Conservation (phyloP, 148 eudicot species). For the Rhododendron molle region DNA sequence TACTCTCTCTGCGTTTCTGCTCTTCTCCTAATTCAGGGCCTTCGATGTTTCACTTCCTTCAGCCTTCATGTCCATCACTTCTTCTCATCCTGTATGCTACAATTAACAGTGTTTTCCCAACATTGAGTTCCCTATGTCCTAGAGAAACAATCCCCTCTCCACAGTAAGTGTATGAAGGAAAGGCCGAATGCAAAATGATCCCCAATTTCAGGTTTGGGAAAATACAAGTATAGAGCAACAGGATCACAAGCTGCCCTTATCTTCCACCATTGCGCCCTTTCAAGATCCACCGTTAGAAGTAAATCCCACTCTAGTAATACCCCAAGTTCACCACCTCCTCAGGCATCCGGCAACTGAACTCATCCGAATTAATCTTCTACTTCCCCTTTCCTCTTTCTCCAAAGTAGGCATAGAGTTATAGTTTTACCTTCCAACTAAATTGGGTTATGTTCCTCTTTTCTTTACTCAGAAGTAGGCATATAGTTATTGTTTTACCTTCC, state of each 20-base stretch:
- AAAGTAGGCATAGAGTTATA: not conserved
- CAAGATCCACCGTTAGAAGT: not conserved
- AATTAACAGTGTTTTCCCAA: not conserved
- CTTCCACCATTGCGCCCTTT: not conserved
- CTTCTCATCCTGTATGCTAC: not conserved
- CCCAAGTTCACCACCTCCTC: not conserved
- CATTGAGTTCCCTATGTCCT: not conserved
- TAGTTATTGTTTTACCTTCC: not conserved
- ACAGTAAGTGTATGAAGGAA: not conserved
- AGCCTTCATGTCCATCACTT: not conserved
- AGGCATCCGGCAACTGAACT: not conserved
- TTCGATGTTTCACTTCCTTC: not conserved
- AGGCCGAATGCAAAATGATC: not conserved
- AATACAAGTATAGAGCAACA: not conserved
- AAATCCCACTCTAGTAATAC: not conserved
- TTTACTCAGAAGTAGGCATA: not conserved
- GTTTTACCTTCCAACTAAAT: not conserved
- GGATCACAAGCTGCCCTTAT: not conserved
- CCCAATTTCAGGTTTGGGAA: not conserved
- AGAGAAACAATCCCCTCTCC: not conserved
- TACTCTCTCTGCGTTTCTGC: not conserved
- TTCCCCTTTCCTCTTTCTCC: not conserved
- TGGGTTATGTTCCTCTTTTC: not conserved
- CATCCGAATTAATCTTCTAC: not conserved
- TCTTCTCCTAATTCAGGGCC: not conserved